Evolutionary conservation across 2,329 filamentous ascomycete species (phyloP).

Genomic region (Neofusicoccum sp.): DNA sequence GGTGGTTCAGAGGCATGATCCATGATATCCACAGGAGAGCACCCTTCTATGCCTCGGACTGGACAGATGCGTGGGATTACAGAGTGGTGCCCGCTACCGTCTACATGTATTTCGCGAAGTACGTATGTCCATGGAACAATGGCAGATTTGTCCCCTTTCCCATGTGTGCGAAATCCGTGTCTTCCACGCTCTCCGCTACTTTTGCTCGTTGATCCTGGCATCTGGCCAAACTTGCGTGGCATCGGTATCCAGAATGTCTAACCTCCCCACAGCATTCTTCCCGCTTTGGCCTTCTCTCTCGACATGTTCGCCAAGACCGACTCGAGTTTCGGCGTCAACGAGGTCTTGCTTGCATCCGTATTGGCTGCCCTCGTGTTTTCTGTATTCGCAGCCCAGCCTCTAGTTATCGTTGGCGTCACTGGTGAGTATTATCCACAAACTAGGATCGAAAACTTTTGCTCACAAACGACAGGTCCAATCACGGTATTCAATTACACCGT

Average conservation of each 20-base stretch:
- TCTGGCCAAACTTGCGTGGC: neutral
- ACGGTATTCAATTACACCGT: slow-evolving; percentile 95
- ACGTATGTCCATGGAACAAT: slow-evolving; percentile 34
- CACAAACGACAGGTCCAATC: slow-evolving; percentile 65
- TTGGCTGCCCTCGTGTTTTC: slow-evolving; percentile 81
- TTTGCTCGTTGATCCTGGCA: neutral
- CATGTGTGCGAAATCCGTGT: neutral
- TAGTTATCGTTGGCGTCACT: slow-evolving; percentile 90
- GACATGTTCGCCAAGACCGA: slow-evolving; percentile 92
- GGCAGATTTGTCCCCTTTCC: neutral
- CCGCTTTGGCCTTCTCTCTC: slow-evolving; percentile 83
- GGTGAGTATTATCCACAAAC: slow-evolving; percentile 45
- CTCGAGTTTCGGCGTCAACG: slow-evolving; percentile 86
- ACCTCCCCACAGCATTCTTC: slow-evolving; percentile 67
- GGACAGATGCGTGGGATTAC: slow-evolving; percentile 88
- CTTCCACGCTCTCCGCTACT: neutral
- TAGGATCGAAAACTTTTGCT: slow-evolving; percentile 16
- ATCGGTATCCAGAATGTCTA: neutral
- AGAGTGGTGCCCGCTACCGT: slow-evolving; percentile 82
- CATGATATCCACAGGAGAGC: slow-evolving; percentile 74
- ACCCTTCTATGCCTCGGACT: slow-evolving; percentile 81
- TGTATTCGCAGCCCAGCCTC: slow-evolving; percentile 76
- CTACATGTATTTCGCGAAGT: slow-evolving; percentile 97
- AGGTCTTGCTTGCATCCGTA: slow-evolving; percentile 84
- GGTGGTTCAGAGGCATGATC: slow-evolving; percentile 76